Base-by-base conservation (phyloP, 169 alveolate species). In the Plasmodium yoelii region DNA sequence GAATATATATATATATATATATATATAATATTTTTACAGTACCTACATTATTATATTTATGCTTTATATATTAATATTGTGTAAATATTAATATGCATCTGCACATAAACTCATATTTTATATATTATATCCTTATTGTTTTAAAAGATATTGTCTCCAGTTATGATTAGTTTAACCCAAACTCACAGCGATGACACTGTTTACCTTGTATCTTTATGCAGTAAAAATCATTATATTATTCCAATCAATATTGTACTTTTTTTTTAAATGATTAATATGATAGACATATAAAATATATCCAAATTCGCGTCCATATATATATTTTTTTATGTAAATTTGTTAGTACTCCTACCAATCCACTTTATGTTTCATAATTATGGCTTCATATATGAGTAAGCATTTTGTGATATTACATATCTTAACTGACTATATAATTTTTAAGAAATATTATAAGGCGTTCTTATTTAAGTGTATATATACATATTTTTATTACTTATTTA, bases 171-270 rank as follows among this genome's bases (percentile, higher is more conserved):
- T 28, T 49, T 80, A 68, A 80, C 90, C 9, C 90, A 80, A 53
- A 80, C 90, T 2, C 90, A 80, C 51, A 80, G 77, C 60, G 90
- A 80, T 59, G 51, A 80, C 39, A 80, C 90, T 26, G 82, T 68
- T 56, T 80, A 65, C 60, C 13, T 68, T 39, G 90, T 80, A 22
- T 64, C 90, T 22, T 49, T 80, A 80, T 46, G 90, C 68, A 80
- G 57, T 55, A 34, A 34, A 34, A 34, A 34, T 3, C 42, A 34
- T 34, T 34, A 34, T 34, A 34, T 34, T 34, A 34, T 34, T 34
- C 42, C 42, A 34, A 34, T 34, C 6, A 7, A 34, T 34, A 34
- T 34, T 34, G 42, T 34, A 7, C 6, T 34, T 34, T 0, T 34
- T 34, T 34, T 34, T 3, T 3, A 34, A 34, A 34, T 34, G 6